phyloP scores from a whole-genome alignment of 1,284 basidiomycete species.

The Mrakiaceae sp. region DNA sequence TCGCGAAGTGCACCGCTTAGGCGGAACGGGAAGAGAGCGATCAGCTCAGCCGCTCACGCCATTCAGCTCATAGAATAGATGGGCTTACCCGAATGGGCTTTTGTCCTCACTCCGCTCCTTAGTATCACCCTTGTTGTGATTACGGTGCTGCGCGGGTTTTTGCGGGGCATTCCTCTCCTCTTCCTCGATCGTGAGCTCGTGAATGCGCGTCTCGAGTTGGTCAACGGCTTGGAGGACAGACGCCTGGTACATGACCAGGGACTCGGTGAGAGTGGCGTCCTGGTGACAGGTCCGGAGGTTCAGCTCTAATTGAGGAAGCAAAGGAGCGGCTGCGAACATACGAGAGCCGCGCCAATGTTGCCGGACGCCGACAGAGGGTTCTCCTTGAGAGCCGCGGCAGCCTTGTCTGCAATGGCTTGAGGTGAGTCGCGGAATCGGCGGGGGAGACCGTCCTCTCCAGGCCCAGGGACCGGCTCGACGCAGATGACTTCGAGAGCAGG shows the following conservation, averaged over 20 bases:
- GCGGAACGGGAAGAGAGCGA: neutral
- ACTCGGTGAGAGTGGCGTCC: constrained; percentile 31
- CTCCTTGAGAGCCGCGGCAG: neutral
- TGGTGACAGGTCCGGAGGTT: constrained; percentile 4
- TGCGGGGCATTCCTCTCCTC: neutral
- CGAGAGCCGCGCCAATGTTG: neutral
- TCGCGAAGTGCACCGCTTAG: constrained; percentile 20
- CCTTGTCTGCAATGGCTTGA: constrained; percentile 24
- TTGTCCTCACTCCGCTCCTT: constrained; percentile 6
- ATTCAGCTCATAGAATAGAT: neutral
- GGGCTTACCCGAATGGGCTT: constrained; percentile 15
- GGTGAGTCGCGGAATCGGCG: constrained; percentile 34
- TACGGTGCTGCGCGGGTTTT: neutral
- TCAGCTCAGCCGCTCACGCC: neutral
- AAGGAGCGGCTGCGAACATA: neutral
- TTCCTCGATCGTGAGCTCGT: constrained; percentile 15
- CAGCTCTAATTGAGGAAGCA: neutral
- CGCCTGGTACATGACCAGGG: constrained; percentile 33
- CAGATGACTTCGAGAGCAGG: constrained; percentile 31
- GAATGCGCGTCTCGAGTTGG: constrained; percentile 22
- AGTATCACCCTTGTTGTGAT: neutral
- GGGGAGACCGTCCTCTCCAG: constrained; percentile 29
- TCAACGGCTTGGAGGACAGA: constrained; percentile 29
- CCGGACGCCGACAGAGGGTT: neutral
- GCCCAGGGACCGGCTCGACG: constrained; percentile 28